Evolutionary conservation across 1,284 basidiomycete species (phyloP).

Genomic region (Cutaneotrichosporon daszewskae): DNA sequence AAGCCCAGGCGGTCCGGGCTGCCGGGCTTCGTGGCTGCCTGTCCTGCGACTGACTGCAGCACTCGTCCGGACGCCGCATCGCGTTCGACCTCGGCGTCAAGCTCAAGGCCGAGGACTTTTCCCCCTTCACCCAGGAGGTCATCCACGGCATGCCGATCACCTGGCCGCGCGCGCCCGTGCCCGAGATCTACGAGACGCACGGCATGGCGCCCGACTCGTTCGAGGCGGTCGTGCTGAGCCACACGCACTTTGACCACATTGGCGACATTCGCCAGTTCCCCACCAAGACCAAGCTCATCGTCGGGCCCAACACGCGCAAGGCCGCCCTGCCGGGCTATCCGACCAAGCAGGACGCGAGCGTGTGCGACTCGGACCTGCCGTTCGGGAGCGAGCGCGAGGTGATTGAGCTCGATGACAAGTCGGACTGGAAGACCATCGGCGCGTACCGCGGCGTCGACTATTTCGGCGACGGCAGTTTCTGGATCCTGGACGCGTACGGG

Average conservation of each 20-base stretch:
- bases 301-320: slow-evolving; percentile 7
- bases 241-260: slow-evolving; percentile 19
- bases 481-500: slow-evolving; percentile 16
- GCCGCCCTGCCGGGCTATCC: slow-evolving; percentile 16
- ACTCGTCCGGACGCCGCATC: slow-evolving; percentile 5
- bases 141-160: slow-evolving; percentile 13
- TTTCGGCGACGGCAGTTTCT: slow-evolving; percentile 19
- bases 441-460: slow-evolving; percentile 14
- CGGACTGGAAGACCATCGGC: slow-evolving; percentile 8
- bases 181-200: slow-evolving; percentile 5
- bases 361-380: slow-evolving; percentile 14
- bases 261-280: slow-evolving; percentile 18
- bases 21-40: no score
- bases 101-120: slow-evolving; percentile 11
- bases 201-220: slow-evolving; percentile 5
- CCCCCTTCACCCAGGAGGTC: slow-evolving; percentile 11
- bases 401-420: slow-evolving; percentile 7
- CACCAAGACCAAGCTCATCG: slow-evolving; percentile 11
- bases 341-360: slow-evolving; percentile 4
- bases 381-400: slow-evolving; percentile 11
- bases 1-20: no score
- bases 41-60: neutral
- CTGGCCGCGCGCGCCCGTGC: slow-evolving; percentile 5
- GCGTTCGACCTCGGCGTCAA: slow-evolving; percentile 15
- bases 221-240: slow-evolving; percentile 11